phyloP scores from a whole-genome alignment of 495 filamentous ascomycete genomes.

The Talaromyces proteolyticus region DNA sequence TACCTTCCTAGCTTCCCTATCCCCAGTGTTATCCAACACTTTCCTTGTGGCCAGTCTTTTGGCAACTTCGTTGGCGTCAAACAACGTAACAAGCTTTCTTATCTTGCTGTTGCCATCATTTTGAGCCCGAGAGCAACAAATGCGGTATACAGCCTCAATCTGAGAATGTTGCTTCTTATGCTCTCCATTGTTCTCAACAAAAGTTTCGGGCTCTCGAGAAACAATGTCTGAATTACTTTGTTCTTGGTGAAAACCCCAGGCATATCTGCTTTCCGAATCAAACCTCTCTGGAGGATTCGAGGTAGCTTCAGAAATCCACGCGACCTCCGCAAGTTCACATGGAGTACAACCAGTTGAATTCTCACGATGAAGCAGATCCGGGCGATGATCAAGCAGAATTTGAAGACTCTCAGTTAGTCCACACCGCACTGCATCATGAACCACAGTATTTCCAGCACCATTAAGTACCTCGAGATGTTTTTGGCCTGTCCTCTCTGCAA shows the following conservation, averaged over 20 bases:
- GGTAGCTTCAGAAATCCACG: slow-evolving; percentile 32
- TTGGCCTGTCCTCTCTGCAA: slow-evolving; percentile 37
- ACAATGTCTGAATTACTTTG: slow-evolving; percentile 1
- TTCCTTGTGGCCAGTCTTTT: slow-evolving; percentile 47
- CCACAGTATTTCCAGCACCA: slow-evolving; percentile 58
- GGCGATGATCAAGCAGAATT: slow-evolving; percentile 47
- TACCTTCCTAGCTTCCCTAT: neutral
- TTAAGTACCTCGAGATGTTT: slow-evolving; percentile 57
- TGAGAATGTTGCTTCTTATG: slow-evolving; percentile 5
- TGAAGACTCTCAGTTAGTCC: slow-evolving; percentile 28
- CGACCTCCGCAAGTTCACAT: slow-evolving; percentile 54
- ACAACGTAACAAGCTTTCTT: slow-evolving; percentile 58
- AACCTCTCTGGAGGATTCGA: slow-evolving; percentile 10
- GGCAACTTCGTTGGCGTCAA: slow-evolving; percentile 69
- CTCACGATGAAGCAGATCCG: slow-evolving; percentile 56
- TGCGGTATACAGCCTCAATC: slow-evolving; percentile 12
- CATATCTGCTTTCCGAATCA: no score
- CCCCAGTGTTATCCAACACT: neutral
- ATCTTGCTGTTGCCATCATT: slow-evolving; percentile 21
- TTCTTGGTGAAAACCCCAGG: no score
- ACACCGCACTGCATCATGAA: slow-evolving; percentile 50
- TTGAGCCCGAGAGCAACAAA: slow-evolving; percentile 15
- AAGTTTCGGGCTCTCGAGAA: slow-evolving; percentile 10
- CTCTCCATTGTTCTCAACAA: slow-evolving; percentile 11
- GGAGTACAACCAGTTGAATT: slow-evolving; percentile 68